Evolutionary conservation across 805 yeast genomes (phyloP).

Genomic region (Yarrowia yakushimensis): DNA sequence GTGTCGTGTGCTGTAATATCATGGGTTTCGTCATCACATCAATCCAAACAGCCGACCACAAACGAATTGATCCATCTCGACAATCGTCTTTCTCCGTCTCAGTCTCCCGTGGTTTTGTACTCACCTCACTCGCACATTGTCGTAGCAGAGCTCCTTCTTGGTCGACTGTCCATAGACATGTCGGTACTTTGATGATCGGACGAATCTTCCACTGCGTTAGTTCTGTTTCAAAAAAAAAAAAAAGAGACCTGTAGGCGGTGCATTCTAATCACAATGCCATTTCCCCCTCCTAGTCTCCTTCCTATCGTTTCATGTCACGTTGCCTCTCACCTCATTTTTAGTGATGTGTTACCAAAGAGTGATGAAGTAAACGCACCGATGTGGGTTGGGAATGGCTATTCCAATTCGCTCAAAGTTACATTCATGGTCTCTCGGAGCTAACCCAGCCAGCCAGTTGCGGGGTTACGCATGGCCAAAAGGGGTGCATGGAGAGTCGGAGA

Average conservation of each 20-base stretch:
- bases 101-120: neutral
- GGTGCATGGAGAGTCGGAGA: neutral
- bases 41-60: neutral
- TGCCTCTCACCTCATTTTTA: conserved; percentile 18
- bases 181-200: conserved; percentile 94
- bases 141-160: conserved; percentile 67
- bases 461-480: neutral
- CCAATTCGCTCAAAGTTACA: conserved; percentile 23
- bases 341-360: conserved; percentile 24
- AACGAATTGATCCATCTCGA: neutral
- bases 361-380: conserved; percentile 1
- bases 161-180: conserved; percentile 92
- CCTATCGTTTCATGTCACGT: neutral
- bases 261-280: neutral
- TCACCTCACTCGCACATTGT: conserved; percentile 47
- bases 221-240: no score
- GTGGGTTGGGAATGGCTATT: conserved; percentile 1
- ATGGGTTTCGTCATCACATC: neutral
- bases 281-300: neutral
- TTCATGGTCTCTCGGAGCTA: conserved; percentile 21
- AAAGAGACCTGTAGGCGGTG: no score
- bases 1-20: no score
- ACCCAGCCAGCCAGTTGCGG: neutral
- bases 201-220: conserved; percentile 54
- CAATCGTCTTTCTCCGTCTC: conserved; percentile 30